Evolutionary conservation across 2,329 filamentous ascomycete species (phyloP), one percentile per base, ranked within the genome.

Genomic region (Geosmithia flava): DNA sequence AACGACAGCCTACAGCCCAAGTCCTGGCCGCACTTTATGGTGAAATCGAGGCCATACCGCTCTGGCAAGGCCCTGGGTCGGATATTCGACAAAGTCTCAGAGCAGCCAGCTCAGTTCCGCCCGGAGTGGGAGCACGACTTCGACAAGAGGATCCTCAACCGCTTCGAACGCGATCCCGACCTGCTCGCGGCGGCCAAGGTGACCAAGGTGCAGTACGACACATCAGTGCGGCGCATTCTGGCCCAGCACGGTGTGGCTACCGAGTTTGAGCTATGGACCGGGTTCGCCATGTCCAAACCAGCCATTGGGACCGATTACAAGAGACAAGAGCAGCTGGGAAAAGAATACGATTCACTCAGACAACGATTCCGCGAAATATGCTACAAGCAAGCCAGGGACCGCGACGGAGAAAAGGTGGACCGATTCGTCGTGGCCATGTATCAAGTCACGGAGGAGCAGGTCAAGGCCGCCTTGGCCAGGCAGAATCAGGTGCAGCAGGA

Each of bases 221-320:
- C 75, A 16, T 76, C 80, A 0, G 74, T 97, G 56, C 78, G 77
- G 13, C 78, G 89, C 1, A 72, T 96, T 48, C 90, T 97, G 80
- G 83, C 81, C 1, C 90, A 95, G 57, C 80, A 89, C 54, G 84
- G 85, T 42, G 85, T 97, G 49, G 67, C 70, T 17, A 95, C 86
- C 0, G 93, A 98, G 57, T 96, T 95, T 54, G 93, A 98, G 63
- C 77, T 95, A 11, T 96, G 84, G 81, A 84, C 88, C 0, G 83
- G 87, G 0, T 97, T 96, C 62, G 79, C 90, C 2, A 71, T 97
- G 50, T 75, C 76, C 1, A 87, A 85, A 58, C 85, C 86, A 8
- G 74, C 79, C 1, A 75, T 87, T 23, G 80, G 78, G 33, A 78
- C 74, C 8, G 87, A 93, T 53, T 97, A 94, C 68, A 95, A 93